Percentiles rank a stretch among this genome's conserved stretches.
These are phyloP conservation scores for Aspergillus nomiae DNA, from an alignment of 2,329 filamentous ascomycete species.

Conservation along the genomic window DNA sequence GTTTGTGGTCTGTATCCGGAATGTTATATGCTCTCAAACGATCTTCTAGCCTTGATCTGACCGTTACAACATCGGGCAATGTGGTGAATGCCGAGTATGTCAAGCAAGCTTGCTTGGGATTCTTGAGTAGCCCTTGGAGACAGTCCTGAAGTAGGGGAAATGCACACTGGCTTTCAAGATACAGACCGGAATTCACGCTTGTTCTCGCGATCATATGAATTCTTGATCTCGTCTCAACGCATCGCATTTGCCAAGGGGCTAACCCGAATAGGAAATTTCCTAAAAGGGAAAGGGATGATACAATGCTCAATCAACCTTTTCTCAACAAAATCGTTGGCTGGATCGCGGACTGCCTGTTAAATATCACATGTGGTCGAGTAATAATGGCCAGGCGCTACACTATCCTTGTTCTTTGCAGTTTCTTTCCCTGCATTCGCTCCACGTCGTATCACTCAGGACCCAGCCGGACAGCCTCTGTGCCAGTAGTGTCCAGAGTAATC, in stretches of 20 bases:
- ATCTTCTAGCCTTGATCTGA: not conserved
- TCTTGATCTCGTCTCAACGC: not conserved
- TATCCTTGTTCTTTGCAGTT: no score
- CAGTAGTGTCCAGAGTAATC: not conserved
- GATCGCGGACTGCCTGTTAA: not conserved
- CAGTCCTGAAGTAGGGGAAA: no score
- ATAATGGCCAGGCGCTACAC: not conserved
- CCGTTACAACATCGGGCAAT: not conserved
- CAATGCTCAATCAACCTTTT: not conserved
- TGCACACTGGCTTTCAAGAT: not conserved
- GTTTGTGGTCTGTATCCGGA: not conserved
- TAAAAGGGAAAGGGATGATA: not conserved
- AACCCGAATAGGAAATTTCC: conserved; percentile 4
- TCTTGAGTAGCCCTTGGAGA: not conserved
- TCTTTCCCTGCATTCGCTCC: no score
- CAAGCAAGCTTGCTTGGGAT: not conserved
- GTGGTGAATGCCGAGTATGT: not conserved
- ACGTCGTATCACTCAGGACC: not conserved
- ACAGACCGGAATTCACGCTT: not conserved
- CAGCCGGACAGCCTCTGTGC: not conserved
- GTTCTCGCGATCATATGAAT: not conserved
- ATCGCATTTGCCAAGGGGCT: no score
- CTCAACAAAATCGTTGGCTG: not conserved
- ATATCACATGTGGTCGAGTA: not conserved
- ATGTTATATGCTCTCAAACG: conserved; percentile 4